Base-by-base conservation (phyloP, 228 moss, liverwort and hornwort species). In the Sphagnum magellanicum region DNA sequence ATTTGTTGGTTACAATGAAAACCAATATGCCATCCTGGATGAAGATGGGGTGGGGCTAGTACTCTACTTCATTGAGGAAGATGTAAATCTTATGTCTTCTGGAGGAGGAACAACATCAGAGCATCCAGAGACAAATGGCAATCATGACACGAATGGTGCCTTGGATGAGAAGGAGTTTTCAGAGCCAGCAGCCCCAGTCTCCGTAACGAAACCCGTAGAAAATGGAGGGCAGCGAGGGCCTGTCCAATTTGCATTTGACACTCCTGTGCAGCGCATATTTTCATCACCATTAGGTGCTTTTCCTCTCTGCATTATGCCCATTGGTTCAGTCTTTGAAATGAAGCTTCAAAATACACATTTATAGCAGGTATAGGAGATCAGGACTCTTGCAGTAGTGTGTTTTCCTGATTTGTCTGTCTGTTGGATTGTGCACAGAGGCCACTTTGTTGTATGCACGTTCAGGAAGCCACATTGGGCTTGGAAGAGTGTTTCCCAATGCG, bases 1-100 rank as follows among this genome's bases (percentile, higher is more conserved):
- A 63, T 98, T 98, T 59, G 74, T 98, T 70, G 98, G 98, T 58
- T 80, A 78, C 67, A 81, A 84, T 16, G 94, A 98, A 74, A 98
- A 85, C 67, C 93, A 94, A 16, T 98, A 88, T 70, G 94, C 81
- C 8, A 78, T 98, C 72, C 84, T 98, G 71, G 98, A 98, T 63
- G 94, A 98, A 76, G 94, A 98, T 88, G 98, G 94, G 69, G 85
- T 91, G 68, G 98, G 92, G 75, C 86, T 98, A 14, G 80, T 90
- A 16, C 72, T 98, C 65, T 81, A 87, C 14, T 88, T 87, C 64
- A 78, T 98, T 67, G 98, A 89, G 65, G 94, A 94, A 69, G 88
- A 90, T 53, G 78, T 81, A 59, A 90, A 90, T 77, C 89, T 90
- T 50, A 68, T 88, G 73, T 76, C 74, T 60, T 64, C 88, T 53